Evolutionary conservation across 768 basidiomycete species (phyloP).

Genomic region (Tylopilus sp.): DNA sequence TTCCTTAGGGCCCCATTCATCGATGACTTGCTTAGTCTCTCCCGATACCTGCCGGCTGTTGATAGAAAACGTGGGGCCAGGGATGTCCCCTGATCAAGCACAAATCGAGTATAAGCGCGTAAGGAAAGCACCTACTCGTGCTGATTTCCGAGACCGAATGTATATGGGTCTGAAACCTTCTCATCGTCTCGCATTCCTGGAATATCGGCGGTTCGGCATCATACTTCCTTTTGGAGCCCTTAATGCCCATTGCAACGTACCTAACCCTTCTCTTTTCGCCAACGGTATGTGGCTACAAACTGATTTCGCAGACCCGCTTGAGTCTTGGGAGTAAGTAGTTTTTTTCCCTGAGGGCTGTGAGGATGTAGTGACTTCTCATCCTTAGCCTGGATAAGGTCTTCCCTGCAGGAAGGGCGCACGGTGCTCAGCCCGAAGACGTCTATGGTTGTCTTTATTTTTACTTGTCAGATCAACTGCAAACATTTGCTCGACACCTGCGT

Average conservation of each 20-base stretch:
- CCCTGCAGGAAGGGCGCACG: slow-evolving; percentile 36
- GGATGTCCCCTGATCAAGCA: slow-evolving; percentile 20
- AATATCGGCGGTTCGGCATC: slow-evolving; percentile 40
- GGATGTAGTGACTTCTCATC: slow-evolving; percentile 1
- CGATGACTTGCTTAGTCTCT: slow-evolving; percentile 13
- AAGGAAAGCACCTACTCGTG: slow-evolving; percentile 34
- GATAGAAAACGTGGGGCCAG: slow-evolving; percentile 11
- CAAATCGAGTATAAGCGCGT: slow-evolving; percentile 33
- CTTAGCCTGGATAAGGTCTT: slow-evolving; percentile 40
- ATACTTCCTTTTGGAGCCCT: slow-evolving; percentile 48
- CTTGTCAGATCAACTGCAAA: slow-evolving; percentile 37
- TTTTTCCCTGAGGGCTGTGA: background rate
- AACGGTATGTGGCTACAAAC: slow-evolving; percentile 43
- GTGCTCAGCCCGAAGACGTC: slow-evolving; percentile 41
- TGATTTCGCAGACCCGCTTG: slow-evolving; percentile 43
- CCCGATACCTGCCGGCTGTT: slow-evolving; percentile 8
- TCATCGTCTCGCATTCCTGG: slow-evolving; percentile 42
- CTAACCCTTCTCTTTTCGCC: slow-evolving; percentile 47
- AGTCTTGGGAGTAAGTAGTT: slow-evolving; percentile 47
- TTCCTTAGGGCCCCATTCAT: slow-evolving; percentile 14
- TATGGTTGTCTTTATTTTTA: slow-evolving; percentile 51
- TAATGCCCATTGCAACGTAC: slow-evolving; percentile 37
- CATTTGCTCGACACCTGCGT: slow-evolving; percentile 36
- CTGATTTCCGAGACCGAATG: slow-evolving; percentile 42
- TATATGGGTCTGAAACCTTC: slow-evolving; percentile 39